phyloP scores from a whole-genome alignment of 176 grass and related monocot species.

The Puya raimondii region DNA sequence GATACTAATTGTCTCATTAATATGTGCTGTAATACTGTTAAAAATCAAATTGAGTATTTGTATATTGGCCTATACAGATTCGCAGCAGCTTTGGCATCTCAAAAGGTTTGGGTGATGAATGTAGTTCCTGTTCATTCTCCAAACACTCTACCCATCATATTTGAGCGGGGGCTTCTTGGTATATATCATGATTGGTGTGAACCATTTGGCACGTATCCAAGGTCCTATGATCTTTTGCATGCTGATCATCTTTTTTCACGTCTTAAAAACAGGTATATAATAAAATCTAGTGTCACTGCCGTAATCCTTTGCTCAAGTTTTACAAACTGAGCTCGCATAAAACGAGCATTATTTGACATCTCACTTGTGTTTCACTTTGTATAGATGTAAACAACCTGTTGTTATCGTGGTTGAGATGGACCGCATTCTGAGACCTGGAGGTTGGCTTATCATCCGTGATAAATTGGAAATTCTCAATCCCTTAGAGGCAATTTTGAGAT shows the following conservation, averaged over 20 bases:
- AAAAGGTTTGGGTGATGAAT: slow-evolving; percentile 97
- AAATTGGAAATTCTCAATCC: slow-evolving; percentile 70
- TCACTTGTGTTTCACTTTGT: slow-evolving; percentile 17
- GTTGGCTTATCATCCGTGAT: slow-evolving; percentile 87
- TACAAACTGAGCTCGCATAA: neutral
- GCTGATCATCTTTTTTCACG: slow-evolving; percentile 89
- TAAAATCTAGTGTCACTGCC: neutral
- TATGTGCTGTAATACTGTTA: neutral
- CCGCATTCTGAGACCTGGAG: slow-evolving; percentile 70
- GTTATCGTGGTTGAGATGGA: slow-evolving; percentile 89
- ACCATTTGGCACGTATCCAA: slow-evolving; percentile 87
- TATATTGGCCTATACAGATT: slow-evolving; percentile 54
- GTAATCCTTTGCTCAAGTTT: neutral
- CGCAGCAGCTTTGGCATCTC: slow-evolving; percentile 63
- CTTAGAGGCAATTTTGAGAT: slow-evolving; percentile 72
- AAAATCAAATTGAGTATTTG: slow-evolving; percentile 6
- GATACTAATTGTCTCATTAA: neutral
- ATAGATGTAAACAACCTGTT: slow-evolving; percentile 78
- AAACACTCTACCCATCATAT: slow-evolving; percentile 85
- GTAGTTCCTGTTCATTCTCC: slow-evolving; percentile 70
- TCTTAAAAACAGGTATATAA: slow-evolving; percentile 67
- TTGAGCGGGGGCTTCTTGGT: slow-evolving; percentile 71
- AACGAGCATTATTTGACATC: slow-evolving; percentile 9
- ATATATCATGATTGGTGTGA: slow-evolving; percentile 96
- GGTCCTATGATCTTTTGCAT: slow-evolving; percentile 91